Base-by-base conservation (phyloP, 78 protist species). In the Monocercomonoides exilis region DNA sequence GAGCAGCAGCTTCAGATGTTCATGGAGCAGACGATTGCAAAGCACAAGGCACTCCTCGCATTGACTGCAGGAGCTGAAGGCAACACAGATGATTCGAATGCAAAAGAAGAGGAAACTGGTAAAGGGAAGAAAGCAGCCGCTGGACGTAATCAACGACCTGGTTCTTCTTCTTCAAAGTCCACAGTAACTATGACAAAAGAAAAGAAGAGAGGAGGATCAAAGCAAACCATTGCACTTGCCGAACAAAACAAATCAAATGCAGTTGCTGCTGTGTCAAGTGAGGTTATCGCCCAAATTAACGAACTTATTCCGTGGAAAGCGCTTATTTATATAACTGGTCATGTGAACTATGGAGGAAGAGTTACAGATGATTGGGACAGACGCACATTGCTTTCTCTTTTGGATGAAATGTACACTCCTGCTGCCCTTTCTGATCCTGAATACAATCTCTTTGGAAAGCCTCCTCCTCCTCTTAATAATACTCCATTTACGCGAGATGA, bases 341-440 rank as follows among this genome's bases (percentile, higher is more conserved):
- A 94, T 77, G 85, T 89, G 45, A 93, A 91, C 91, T 93, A 93
- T 84, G 96, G 96, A 2, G 96, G 96, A 0, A 87, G 96, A 3
- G 93, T 94, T 38, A 94, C 96, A 6, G 96, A 94, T 87, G 89
- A 90, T 42, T 45, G 54, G 90, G 96, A 94, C 70, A 87, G 93
- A 38, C 88, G 95, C 0, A 38, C 80, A 4, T 77, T 90, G 33
- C 77, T 1, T 4, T 46, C 88, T 35, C 4, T 87, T 42, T 85
- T 94, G 63, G 1, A 0, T 1, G 3, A 21, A 1, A 84, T 41
- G 88, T 81, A 46, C 86, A 45, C 2, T 35, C 42, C 33, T 41
- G 87, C 11, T 29, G 70, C 70, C 21, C 70, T 54, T 54, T 11
- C 11, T 11, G 21, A 54, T 29, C 38, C 11, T 29, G 70, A 54